These are phyloP conservation scores for Aspergillus steynii DNA, from an alignment of 495 filamentous ascomycete genomes.

Conservation along the genomic window DNA sequence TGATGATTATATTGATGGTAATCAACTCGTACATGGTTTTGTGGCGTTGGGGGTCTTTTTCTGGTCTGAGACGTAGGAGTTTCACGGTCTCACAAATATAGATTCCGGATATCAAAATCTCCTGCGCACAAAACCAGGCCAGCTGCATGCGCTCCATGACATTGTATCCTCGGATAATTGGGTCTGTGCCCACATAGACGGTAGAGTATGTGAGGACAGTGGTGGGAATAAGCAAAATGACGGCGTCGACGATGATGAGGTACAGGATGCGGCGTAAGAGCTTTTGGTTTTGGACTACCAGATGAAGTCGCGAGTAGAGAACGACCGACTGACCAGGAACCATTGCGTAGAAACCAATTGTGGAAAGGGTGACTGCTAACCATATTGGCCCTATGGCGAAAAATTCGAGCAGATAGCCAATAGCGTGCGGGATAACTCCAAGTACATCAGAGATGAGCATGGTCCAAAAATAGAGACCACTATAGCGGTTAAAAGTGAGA, in stretches of 20 bases:
- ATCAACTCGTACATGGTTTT: conserved; percentile 54
- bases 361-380: conserved; percentile 40
- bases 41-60: conserved; percentile 39
- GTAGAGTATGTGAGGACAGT: conserved; percentile 55
- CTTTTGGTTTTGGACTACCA: conserved; percentile 51
- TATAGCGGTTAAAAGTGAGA: conserved; percentile 48
- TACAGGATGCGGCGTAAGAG: conserved; percentile 50
- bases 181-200: conserved; percentile 24
- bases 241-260: conserved; percentile 57
- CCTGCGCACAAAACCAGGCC: conserved; percentile 59
- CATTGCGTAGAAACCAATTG: conserved; percentile 61
- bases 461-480: conserved; percentile 51
- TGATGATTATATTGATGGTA: conserved; percentile 56
- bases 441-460: conserved; percentile 35
- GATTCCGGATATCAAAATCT: conserved; percentile 55
- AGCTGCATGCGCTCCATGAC: conserved; percentile 61
- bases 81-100: conserved; percentile 56
- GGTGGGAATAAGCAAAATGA: conserved; percentile 51
- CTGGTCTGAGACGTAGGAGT: conserved; percentile 42
- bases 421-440: conserved; percentile 50
- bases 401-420: conserved; percentile 57
- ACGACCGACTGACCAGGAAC: conserved; percentile 67
- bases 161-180: conserved; percentile 46
- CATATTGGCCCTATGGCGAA: conserved; percentile 43
- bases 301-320: conserved; percentile 64